Conservation (phyloP, 345 rosid genomes). For the Hypericum androsaemum region DNA sequence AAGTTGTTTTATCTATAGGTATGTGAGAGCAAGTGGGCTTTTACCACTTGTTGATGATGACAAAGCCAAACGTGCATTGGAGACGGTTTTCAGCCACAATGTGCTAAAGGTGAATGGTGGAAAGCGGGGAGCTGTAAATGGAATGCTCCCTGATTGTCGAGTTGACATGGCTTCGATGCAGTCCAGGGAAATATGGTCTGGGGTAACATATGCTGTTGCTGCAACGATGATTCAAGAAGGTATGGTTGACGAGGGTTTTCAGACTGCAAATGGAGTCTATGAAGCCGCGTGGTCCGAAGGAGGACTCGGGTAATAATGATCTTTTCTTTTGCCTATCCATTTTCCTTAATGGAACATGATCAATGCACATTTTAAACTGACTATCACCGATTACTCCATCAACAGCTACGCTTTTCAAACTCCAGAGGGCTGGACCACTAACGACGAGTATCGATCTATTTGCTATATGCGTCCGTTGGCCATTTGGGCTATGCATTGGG, state of each 20-base stretch:
- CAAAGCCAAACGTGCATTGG: slow-evolving; percentile 53
- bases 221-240: slow-evolving; percentile 89
- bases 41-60: slow-evolving; percentile 58
- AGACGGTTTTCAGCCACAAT: slow-evolving; percentile 63
- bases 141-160: slow-evolving; percentile 78
- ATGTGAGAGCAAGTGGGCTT: slow-evolving; percentile 78
- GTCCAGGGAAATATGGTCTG: slow-evolving; percentile 91
- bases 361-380: too few relatives aligned
- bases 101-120: slow-evolving; percentile 77
- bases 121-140: slow-evolving; percentile 77
- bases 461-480: slow-evolving; percentile 84
- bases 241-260: slow-evolving; percentile 55
- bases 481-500: slow-evolving; percentile 98
- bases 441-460: slow-evolving; percentile 54
- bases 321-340: neutral
- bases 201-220: slow-evolving; percentile 85
- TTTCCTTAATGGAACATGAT: neutral
- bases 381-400: too few relatives aligned
- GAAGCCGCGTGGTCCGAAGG: slow-evolving; percentile 78
- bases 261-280: slow-evolving; percentile 62
- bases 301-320: slow-evolving; percentile 63
- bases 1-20: slow-evolving; percentile 33
- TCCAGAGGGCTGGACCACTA: slow-evolving; percentile 74
- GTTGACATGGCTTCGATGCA: slow-evolving; percentile 75
- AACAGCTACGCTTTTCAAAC: slow-evolving; percentile 79